A percentile compares a stretch with the other conserved stretches of the same genome.
phyloP scores from a whole-genome alignment of 352 stramenopile species.

The Phytophthora hibernalis region DNA sequence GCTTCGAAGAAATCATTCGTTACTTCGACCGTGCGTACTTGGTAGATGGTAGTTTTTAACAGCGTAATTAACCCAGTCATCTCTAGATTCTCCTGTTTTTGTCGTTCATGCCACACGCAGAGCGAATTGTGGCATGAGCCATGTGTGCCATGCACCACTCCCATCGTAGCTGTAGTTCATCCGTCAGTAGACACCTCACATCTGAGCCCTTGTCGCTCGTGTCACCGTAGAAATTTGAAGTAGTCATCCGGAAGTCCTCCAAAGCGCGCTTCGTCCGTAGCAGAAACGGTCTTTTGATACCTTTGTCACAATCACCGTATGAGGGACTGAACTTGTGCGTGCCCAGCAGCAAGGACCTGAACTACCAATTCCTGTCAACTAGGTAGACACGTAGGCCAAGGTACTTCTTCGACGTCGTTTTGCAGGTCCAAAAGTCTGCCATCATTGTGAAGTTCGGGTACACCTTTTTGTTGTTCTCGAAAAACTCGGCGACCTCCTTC shows the following conservation, averaged over 20 bases:
- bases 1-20: too few relatives aligned
- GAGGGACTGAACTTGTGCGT: background rate
- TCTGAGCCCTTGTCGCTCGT: background rate
- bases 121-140: background rate
- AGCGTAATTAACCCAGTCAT: background rate
- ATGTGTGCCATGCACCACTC: background rate
- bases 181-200: background rate
- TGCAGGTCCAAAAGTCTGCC: constrained; percentile 25
- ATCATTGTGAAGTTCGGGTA: constrained; percentile 25
- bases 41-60: background rate
- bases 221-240: background rate
- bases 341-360: too few relatives aligned
- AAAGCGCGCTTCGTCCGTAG: background rate
- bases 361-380: constrained; percentile 18
- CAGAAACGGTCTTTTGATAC: background rate
- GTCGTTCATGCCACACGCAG: background rate
- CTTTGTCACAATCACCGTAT: background rate
- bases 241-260: background rate
- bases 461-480: constrained; percentile 5
- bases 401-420: constrained; percentile 17
- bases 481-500: background rate
- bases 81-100: background rate
- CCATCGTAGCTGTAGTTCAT: background rate
- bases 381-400: constrained; percentile 29
- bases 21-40: background rate